Conservation (phyloP, 2,329 filamentous ascomycete species). For the Fusarium pseudoanthophilum region DNA sequence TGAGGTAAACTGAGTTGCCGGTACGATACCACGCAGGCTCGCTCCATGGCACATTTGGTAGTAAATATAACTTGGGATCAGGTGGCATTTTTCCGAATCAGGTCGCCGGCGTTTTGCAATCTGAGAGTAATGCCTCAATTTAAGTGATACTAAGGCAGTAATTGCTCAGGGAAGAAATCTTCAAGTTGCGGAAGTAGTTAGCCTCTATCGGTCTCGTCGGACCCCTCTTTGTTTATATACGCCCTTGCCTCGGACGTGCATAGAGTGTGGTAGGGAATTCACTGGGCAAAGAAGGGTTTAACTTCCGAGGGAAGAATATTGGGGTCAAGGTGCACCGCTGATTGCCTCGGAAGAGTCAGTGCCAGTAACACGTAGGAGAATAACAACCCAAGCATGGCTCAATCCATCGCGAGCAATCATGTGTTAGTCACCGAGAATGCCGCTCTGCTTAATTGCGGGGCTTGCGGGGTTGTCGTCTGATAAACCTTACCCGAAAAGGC, state of each 20-base stretch:
- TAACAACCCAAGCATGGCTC: neutral
- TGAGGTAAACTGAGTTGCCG: neutral
- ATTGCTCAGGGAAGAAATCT: too few species aligned
- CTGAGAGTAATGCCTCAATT: fast-evolving
- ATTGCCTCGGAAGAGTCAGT: neutral
- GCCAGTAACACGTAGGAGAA: neutral
- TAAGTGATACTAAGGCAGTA: fast-evolving
- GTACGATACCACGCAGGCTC: neutral
- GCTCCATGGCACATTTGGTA: neutral
- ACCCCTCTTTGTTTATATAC: neutral
- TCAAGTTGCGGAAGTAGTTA: too few species aligned
- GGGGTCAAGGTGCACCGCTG: neutral
- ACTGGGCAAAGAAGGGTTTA: neutral
- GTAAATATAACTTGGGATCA: neutral
- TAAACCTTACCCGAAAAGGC: neutral
- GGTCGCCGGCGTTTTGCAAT: neutral
- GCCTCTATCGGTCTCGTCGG: fast-evolving
- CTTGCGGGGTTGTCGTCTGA: neutral
- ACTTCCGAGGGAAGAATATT: neutral
- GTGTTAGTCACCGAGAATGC: neutral
- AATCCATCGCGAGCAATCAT: neutral
- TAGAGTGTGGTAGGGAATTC: neutral
- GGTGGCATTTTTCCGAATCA: neutral
- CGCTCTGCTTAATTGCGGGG: neutral
- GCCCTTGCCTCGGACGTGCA: fast-evolving